These are phyloP conservation scores for Plasmodium gaboni DNA, from an alignment of 169 alveolate genomes.

Conservation along the genomic window DNA sequence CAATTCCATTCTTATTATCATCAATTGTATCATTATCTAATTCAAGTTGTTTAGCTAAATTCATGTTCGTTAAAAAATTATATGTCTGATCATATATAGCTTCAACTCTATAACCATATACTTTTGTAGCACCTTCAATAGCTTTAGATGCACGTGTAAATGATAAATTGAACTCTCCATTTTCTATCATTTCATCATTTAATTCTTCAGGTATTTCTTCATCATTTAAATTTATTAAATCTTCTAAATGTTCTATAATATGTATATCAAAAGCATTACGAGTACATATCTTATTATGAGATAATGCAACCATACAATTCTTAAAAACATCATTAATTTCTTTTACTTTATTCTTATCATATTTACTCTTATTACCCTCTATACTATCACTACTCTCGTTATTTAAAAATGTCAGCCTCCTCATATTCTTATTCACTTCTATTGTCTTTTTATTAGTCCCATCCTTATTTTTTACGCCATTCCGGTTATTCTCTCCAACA, in stretches of 20 bases:
- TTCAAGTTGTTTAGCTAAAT: conserved; percentile 77
- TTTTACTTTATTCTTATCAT: conserved; percentile 72
- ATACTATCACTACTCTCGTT: conserved; percentile 29
- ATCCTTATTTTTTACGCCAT: conserved; percentile 21
- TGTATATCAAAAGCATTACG: conserved; percentile 90
- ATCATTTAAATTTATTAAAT: conserved; percentile 84
- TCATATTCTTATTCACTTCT: conserved; percentile 67
- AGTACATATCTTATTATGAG: conserved; percentile 87
- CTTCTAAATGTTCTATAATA: conserved; percentile 88
- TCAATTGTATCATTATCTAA: conserved; percentile 40
- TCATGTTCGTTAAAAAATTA: conserved; percentile 83
- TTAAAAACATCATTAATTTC: conserved; percentile 84
- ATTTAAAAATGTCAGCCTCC: conserved; percentile 57
- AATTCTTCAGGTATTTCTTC: conserved; percentile 82
- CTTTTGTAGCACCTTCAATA: conserved; percentile 86
- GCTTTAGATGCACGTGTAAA: conserved; percentile 86
- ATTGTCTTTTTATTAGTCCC: conserved; percentile 49
- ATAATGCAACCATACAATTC: conserved; percentile 86
- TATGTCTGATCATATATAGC: conserved; percentile 86
- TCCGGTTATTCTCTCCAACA: conserved; percentile 11
- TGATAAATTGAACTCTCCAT: conserved; percentile 73
- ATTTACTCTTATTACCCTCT: conserved; percentile 6
- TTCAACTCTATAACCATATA: conserved; percentile 87
- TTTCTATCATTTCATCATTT: conserved; percentile 69
- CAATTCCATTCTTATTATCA: conserved; percentile 40